Evolutionary conservation across 2,329 filamentous ascomycete genomes (phyloP), one percentile per base, ranked within the genome.

Genomic region (Fragosphaeria purpurea): DNA sequence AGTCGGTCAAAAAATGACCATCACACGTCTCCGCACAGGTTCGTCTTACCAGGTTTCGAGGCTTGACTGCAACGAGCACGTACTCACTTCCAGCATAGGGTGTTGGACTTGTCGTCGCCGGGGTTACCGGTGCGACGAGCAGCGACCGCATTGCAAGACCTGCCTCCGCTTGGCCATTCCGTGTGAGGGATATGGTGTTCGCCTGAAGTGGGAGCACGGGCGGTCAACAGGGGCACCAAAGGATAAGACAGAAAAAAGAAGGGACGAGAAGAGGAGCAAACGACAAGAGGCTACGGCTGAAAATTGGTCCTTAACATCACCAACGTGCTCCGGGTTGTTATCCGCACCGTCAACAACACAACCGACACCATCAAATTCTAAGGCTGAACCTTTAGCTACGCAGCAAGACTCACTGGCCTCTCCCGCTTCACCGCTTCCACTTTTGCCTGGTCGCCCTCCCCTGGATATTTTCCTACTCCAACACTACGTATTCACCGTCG

Each of bases 161-260:
- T 50, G 32, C 31, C n/a, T 10, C 6, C 41, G 47, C 1, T 8
- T 34, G 3, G 10, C 2, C 2, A 6, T 39, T 4, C 6, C 12
- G 2, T 48, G 43, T n/a, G 48, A 54, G 11, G 44, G 48, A 12
- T 41, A 31, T 6, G 38, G 31, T 2, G 35, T 41, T 9, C 34
- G 30, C 11, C 54, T 48, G 31, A 62, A 58, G 51, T 65, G 50
- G 50, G 8, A 44, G 33, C 39, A 48, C 42, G 11, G 41, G 30
- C 22, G 41, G 22, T 10, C 41, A 31, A 30, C 6, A 43, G 8
- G 22, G 22, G 8, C 8, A 43, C 22, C 22, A 22, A 22, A 22
- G 22, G 22, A 22, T 22, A 22, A 22, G 22, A 22, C 22, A 22
- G 22, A 22, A 22, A 22, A 22, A 22, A 22, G 22, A 22, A 22